These are phyloP conservation scores for Aquilaria agallochum DNA, from an alignment of 441 rosid species.

Conservation along the genomic window DNA sequence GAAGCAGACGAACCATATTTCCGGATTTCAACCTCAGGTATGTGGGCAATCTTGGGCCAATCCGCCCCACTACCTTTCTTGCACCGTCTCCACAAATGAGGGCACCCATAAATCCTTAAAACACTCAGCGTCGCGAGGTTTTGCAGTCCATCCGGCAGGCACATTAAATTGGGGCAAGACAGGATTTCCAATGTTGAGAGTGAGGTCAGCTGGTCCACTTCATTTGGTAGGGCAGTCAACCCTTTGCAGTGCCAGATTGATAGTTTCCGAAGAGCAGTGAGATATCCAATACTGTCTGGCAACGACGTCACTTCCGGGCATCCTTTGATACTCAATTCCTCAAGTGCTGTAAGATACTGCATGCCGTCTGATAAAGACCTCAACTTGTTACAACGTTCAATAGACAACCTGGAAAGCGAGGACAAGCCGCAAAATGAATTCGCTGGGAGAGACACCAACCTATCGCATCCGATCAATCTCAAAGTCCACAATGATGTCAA, in stretches of 20 bases:
- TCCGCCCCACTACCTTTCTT: too few species aligned
- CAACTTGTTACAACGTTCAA: neutral
- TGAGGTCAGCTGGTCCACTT: constrained; percentile 1
- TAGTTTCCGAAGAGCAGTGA: constrained; percentile 11
- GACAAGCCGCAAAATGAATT: neutral
- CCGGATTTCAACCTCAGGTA: too few species aligned
- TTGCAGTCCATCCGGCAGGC: constrained; percentile 16
- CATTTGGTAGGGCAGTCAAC: constrained; percentile 13
- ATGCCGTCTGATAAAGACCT: constrained; percentile 1
- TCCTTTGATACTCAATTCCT: neutral
- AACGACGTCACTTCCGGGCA: constrained; percentile 5
- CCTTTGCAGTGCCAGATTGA: neutral
- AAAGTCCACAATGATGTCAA: constrained; percentile 5
- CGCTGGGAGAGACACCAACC: neutral
- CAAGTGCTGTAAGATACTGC: neutral
- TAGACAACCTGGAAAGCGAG: neutral
- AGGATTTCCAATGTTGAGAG: neutral
- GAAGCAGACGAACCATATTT: too few species aligned
- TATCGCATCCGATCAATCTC: rapidly evolving
- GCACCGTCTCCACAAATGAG: neutral
- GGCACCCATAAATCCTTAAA: neutral
- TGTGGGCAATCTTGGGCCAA: too few species aligned
- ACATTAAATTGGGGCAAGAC: neutral
- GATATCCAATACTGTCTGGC: constrained; percentile 8
- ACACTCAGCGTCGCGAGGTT: neutral